Conservation (phyloP, 345 rosid species). For the Linum tenue region DNA sequence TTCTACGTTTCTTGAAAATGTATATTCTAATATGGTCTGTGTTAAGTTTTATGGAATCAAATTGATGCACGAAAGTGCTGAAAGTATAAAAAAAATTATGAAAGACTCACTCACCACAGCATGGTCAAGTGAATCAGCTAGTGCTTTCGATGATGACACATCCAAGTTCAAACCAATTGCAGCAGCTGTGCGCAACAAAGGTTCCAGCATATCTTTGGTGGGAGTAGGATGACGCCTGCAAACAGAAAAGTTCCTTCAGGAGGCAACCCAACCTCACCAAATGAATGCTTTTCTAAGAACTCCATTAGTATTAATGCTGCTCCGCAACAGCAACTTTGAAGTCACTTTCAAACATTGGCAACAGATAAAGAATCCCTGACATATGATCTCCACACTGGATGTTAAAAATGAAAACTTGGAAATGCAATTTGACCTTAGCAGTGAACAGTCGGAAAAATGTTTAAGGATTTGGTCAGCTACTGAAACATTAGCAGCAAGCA, state of each 20-base stretch:
- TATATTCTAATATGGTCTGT: neutral
- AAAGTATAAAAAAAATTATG: too few relatives aligned
- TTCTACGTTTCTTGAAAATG: neutral
- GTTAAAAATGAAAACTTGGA: neutral
- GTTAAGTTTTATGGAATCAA: neutral
- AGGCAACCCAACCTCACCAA: neutral
- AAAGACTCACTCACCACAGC: slow-evolving; percentile 75
- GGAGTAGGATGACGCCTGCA: slow-evolving; percentile 96
- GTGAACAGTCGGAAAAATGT: slow-evolving; percentile 58
- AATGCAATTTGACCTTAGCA: slow-evolving; percentile 48
- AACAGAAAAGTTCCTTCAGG: slow-evolving; percentile 16
- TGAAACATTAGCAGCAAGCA: slow-evolving; percentile 99
- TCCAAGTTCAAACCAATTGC: slow-evolving; percentile 80
- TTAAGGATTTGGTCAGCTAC: slow-evolving; percentile 83
- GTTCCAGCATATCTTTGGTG: slow-evolving; percentile 95
- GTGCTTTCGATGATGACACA: slow-evolving; percentile 84
- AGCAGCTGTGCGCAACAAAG: slow-evolving; percentile 84
- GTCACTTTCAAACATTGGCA: neutral
- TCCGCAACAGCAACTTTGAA: neutral
- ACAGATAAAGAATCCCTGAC: neutral
- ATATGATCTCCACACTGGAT: neutral
- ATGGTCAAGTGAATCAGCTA: slow-evolving; percentile 94
- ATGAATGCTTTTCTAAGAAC: neutral
- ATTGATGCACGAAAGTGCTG: slow-evolving; percentile 6
- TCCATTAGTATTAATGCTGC: neutral